Evolutionary conservation across 2,329 filamentous ascomycete species (phyloP).

Genomic region (Aspergillus sp.): DNA sequence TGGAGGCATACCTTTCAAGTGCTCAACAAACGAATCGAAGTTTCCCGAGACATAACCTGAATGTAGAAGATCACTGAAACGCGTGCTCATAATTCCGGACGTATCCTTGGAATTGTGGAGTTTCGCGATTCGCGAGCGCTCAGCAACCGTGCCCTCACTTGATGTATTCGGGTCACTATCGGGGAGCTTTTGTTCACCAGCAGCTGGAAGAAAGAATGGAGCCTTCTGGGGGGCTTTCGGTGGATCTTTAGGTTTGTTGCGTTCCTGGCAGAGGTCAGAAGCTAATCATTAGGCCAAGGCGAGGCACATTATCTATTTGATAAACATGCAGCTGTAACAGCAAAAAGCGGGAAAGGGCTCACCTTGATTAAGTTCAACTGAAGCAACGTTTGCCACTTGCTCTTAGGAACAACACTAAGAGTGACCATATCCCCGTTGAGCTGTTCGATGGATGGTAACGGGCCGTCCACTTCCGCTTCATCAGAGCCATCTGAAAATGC

Average conservation of each 20-base stretch:
- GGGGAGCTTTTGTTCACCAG: conserved; percentile 23
- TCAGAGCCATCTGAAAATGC: conserved; percentile 64
- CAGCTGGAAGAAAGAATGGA: conserved; percentile 81
- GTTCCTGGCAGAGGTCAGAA: conserved; percentile 56
- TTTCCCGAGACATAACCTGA: conserved; percentile 53
- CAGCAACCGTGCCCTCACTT: conserved; percentile 42
- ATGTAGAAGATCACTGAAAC: conserved; percentile 53
- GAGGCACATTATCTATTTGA: background rate
- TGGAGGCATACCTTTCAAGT: conserved; percentile 79
- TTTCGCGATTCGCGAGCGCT: conserved; percentile 68
- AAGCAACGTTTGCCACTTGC: conserved; percentile 89
- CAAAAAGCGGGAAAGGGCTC: conserved; percentile 12
- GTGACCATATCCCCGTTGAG: conserved; percentile 82
- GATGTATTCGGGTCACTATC: conserved; percentile 32
- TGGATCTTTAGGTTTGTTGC: conserved; percentile 90
- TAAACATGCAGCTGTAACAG: background rate
- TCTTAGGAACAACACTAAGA: conserved; percentile 83
- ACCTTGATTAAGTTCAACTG: conserved; percentile 83
- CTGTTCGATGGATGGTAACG: conserved; percentile 67
- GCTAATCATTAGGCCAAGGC: background rate
- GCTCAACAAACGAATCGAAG: conserved; percentile 69
- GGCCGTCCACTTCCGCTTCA: conserved; percentile 52
- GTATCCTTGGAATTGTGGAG: conserved; percentile 56
- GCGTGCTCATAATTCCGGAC: conserved; percentile 25
- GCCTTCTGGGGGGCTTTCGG: conserved; percentile 92